phyloP scores from a whole-genome alignment of 768 basidiomycete species.

The Mrakia blollopis region DNA sequence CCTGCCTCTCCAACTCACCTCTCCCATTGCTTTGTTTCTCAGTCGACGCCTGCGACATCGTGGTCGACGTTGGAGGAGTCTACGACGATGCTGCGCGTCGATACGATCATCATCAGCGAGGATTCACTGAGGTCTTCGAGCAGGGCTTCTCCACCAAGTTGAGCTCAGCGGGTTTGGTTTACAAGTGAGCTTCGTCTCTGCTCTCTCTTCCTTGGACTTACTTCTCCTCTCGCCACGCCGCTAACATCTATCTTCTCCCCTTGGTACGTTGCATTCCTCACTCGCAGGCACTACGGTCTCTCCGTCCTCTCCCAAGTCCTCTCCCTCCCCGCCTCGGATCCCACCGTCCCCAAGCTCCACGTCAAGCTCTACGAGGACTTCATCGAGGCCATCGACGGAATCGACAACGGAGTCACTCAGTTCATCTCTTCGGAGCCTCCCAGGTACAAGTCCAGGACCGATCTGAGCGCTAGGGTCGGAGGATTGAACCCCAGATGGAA shows the following conservation, averaged over 20 bases:
- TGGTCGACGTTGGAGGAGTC: slow-evolving; percentile 91
- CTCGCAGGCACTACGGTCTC: slow-evolving; percentile 66
- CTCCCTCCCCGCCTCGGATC: slow-evolving; percentile 53
- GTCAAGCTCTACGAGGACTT: slow-evolving; percentile 90
- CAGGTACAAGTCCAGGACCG: slow-evolving; percentile 71
- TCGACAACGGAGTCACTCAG: slow-evolving; percentile 90
- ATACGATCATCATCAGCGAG: slow-evolving; percentile 96
- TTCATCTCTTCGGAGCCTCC: slow-evolving; percentile 47
- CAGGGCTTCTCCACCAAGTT: slow-evolving; percentile 82
- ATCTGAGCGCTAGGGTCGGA: slow-evolving; percentile 76
- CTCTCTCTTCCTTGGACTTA: not conserved
- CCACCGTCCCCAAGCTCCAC: slow-evolving; percentile 70
- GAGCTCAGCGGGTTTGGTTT: slow-evolving; percentile 85
- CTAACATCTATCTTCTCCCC: not conserved
- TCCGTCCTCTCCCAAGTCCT: slow-evolving; percentile 69
- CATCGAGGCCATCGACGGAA: slow-evolving; percentile 87
- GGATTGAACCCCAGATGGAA: slow-evolving; percentile 91
- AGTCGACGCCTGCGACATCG: slow-evolving; percentile 74
- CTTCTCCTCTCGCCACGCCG: not conserved
- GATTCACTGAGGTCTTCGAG: slow-evolving; percentile 84
- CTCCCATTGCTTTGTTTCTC: not conserved
- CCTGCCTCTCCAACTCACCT: not conserved
- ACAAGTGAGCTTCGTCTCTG: slow-evolving; percentile 61
- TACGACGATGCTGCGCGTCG: slow-evolving; percentile 73
- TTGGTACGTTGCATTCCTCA: not conserved